Evolutionary conservation across 352 stramenopile genomes (phyloP), one percentile per base, ranked within the genome.

Genomic region (Pythium vanterpoolii): DNA sequence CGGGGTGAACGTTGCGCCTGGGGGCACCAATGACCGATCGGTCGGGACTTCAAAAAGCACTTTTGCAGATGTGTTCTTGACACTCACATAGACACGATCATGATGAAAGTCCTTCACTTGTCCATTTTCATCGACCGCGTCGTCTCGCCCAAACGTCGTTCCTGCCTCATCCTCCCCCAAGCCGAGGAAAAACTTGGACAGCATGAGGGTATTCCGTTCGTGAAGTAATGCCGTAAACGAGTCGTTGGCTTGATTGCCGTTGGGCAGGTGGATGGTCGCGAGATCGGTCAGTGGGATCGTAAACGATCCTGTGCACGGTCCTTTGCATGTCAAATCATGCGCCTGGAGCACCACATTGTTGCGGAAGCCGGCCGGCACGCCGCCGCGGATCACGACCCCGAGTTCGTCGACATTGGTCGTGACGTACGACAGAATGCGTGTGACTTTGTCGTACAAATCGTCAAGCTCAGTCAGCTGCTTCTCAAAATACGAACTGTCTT

Each of bases 21-120:
- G 71, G 18, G 76, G 59, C 38, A 87, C 46, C 26, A 48, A 44
- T 1, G 68, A 74, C 31, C 77, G 19, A 42, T 86, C 71, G 1
- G 56, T 62, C 7, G 79, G 82, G 8, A 88, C 56, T 60, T 92
- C 78, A n/a, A 92, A 81, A 3, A 92, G 50, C 13, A 92, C 72
- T 14, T 75, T 69, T 2, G 77, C 72, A 0, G 79, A 74, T 5
- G 76, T 76, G 48, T 90, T 86, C 44, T 82, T 79, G 43, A 92
- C 71, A 30, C 74, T 71, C 11, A 92, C 68, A 19, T 79, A 74
- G 13, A 90, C 44, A 4, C 79, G 77, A 63, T 89, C 71, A 34
- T 42, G 63, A 3, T 66, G 68, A 6, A 85, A 46, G 18, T 31
- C 9, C 10, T 56, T 46, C 10, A 51, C 48, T 44, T 19, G 42